phyloP scores from a whole-genome alignment of 768 basidiomycete species.

The Daedaleopsis sinensis region DNA sequence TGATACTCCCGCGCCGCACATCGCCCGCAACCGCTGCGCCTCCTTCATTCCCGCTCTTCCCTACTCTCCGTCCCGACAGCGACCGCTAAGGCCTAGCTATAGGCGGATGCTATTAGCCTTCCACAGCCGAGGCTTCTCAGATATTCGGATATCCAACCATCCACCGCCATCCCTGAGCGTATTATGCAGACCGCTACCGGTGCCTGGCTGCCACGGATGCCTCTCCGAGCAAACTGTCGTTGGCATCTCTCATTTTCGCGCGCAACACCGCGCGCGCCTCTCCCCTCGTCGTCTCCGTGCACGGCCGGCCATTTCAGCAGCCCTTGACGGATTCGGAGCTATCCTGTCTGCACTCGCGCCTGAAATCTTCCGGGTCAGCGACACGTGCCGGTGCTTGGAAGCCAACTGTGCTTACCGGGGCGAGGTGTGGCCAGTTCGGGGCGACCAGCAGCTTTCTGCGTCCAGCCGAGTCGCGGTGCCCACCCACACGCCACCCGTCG shows the following conservation, averaged over 20 bases:
- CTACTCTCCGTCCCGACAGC: not conserved
- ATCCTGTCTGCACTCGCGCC: not conserved
- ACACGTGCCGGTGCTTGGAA: slow-evolving; percentile 1
- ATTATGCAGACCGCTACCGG: not conserved
- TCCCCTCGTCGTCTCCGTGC: slow-evolving; percentile 13
- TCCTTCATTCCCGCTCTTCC: not conserved
- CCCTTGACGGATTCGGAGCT: too few relatives aligned
- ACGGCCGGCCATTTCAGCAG: not conserved
- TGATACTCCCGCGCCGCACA: slow-evolving; percentile 1
- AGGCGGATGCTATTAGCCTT: not conserved
- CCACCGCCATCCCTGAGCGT: not conserved
- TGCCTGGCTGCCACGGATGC: slow-evolving; percentile 9
- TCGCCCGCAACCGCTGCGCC: not conserved
- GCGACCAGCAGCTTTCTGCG: not conserved
- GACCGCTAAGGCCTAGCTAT: not conserved
- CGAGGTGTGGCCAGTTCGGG: not conserved
- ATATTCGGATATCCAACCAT: not conserved
- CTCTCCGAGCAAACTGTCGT: slow-evolving; percentile 9
- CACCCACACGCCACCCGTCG: not conserved
- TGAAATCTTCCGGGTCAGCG: not conserved
- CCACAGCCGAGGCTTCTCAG: not conserved
- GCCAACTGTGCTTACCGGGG: not conserved
- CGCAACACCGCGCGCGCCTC: not conserved
- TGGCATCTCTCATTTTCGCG: slow-evolving; percentile 15
- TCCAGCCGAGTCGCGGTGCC: not conserved